A percentile compares a stretch with the other conserved stretches of the same genome.
Evolutionary conservation across 2,329 filamentous ascomycete genomes (phyloP).

Genomic region (Diaporthe eres): DNA sequence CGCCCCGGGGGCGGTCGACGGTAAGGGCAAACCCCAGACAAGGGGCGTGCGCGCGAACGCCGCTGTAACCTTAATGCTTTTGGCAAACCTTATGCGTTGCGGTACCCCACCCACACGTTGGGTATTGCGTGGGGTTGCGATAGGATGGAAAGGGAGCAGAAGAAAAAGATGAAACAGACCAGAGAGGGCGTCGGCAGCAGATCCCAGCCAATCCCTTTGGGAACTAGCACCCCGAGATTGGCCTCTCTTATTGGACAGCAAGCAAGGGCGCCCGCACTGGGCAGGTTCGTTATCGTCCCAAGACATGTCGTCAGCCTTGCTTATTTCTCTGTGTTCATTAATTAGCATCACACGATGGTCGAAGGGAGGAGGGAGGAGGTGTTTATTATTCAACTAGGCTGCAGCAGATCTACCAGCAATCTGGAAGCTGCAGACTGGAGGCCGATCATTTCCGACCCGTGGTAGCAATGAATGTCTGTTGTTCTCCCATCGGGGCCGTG

Average conservation of each 20-base stretch:
- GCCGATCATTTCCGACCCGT: neutral
- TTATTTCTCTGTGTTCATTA: neutral
- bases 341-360: neutral
- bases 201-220: slow-evolving; percentile 21
- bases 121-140: slow-evolving; percentile 23
- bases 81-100: slow-evolving; percentile 17
- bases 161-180: slow-evolving; percentile 32
- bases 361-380: slow-evolving; percentile 13
- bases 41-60: slow-evolving; percentile 15
- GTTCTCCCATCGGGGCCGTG: too few species aligned
- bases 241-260: neutral
- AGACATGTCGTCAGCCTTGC: slow-evolving; percentile 10
- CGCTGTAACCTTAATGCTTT: slow-evolving; percentile 29
- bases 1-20: slow-evolving; percentile 4
- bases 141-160: slow-evolving; percentile 28
- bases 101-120: slow-evolving; percentile 22
- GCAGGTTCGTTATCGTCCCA: neutral
- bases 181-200: slow-evolving; percentile 17
- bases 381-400: neutral
- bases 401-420: neutral
- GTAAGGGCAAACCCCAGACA: slow-evolving; percentile 25
- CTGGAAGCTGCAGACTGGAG: neutral
- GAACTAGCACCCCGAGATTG: slow-evolving; percentile 26
- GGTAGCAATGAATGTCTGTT: neutral
- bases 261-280: slow-evolving; percentile 15